Percentiles rank a stretch among this genome's conserved stretches.
phyloP scores from a whole-genome alignment of 495 filamentous ascomycete species.

The Penicillium canariense region DNA sequence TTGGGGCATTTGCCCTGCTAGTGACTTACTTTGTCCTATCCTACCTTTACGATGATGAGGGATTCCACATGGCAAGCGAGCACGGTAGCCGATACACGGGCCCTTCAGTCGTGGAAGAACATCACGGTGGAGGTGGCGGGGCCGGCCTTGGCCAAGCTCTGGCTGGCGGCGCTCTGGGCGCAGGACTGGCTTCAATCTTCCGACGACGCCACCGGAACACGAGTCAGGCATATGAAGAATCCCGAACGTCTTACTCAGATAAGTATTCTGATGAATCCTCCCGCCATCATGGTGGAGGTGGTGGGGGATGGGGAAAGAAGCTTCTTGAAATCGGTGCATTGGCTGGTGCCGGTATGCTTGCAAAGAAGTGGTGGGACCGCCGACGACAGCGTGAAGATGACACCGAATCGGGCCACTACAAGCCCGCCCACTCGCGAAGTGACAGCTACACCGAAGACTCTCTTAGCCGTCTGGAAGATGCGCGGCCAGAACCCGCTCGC shows the following conservation, averaged over 20 bases:
- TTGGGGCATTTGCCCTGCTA: slow-evolving; percentile 67
- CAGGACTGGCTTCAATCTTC: slow-evolving; percentile 58
- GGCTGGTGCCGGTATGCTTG: slow-evolving; percentile 62
- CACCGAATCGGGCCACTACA: slow-evolving; percentile 50
- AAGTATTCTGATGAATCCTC: slow-evolving; percentile 55
- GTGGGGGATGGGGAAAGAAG: slow-evolving; percentile 62
- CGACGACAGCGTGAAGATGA: slow-evolving; percentile 56
- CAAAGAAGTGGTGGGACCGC: slow-evolving; percentile 62
- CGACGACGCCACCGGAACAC: slow-evolving; percentile 40
- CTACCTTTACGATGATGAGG: slow-evolving; percentile 56
- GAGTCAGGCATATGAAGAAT: slow-evolving; percentile 39
- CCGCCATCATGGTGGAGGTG: slow-evolving; percentile 26
- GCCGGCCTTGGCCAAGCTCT: slow-evolving; percentile 38
- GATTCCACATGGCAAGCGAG: slow-evolving; percentile 44
- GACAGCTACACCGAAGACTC: slow-evolving; percentile 46
- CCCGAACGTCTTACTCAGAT: slow-evolving; percentile 53
- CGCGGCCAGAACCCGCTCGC: slow-evolving; percentile 39
- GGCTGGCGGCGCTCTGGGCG: slow-evolving; percentile 56
- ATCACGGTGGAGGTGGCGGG: slow-evolving; percentile 23
- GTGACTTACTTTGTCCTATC: slow-evolving; percentile 70
- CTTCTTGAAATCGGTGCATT: slow-evolving; percentile 65
- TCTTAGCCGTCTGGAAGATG: slow-evolving; percentile 43
- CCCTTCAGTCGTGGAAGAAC: slow-evolving; percentile 33
- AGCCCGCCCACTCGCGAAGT: slow-evolving; percentile 40
- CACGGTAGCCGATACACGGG: slow-evolving; percentile 56